Base-by-base conservation (phyloP, 176 grass and related monocot genomes). In the Musa schizocarpa region DNA sequence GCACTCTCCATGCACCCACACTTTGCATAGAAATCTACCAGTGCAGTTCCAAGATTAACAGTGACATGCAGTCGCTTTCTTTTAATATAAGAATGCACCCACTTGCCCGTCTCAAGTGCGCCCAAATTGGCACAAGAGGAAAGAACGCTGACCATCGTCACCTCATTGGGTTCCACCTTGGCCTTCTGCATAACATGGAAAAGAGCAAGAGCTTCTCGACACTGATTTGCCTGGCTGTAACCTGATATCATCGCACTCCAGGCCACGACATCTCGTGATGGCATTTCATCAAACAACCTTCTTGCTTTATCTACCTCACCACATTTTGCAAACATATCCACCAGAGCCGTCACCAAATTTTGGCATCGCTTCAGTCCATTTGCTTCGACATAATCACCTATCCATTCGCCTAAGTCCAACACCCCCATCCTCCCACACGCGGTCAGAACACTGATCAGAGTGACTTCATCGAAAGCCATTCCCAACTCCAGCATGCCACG, bases 401-500 rank as follows among this genome's bases (percentile, higher is more conserved):
- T 80, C 78, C 69, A 63, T 23, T 80, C 16, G 7, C 78, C 78
- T 11, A 80, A 53, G 14, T 80, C 78, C 43, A 80, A 50, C n/a
- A 53, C 68, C 57, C 69, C 78, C 55, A 73, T 25, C 43, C 83
- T 64, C 10, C 81, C 81, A 0, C 83, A 92, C 0, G 86, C 81
- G 0, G 83, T 86, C 52, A 71, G 72, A 0, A 88, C 83, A 21
- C 86, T 92, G 26, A 92, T 82, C 71, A 88, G 78, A 66, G 89
- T 88, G 49, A 92, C 72, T 4, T 84, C 81, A 76, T 86, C 89
- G 75, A 92, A 92, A 51, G 86, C 61, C 1, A 73, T 67, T 16
- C 81, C 83, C 21, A 68, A 25, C n/a, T 86, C 80, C 53, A 83
- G 68, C 81, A 92, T 81, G 49, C 27, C 50, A 53, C 74, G 82